Evolutionary conservation across 805 yeast genomes (phyloP).

Genomic region (Kodamaea hsintzibuensis): DNA sequence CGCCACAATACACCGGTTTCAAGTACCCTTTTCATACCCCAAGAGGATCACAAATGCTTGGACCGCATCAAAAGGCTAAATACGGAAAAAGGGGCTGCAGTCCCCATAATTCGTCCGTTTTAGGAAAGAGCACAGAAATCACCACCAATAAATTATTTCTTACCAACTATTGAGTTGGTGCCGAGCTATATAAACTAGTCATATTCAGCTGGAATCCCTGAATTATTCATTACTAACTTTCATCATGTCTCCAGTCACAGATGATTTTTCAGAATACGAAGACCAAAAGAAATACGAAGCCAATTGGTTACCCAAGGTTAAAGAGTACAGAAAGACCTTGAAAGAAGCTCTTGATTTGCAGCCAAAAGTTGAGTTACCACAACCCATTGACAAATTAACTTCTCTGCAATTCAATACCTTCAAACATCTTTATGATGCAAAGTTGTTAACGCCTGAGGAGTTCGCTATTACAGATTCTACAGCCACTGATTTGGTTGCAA

Average conservation of each 20-base stretch:
- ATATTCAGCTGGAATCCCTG: not conserved
- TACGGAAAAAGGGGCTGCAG: not conserved
- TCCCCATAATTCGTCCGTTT: not conserved
- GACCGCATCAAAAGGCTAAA: not conserved
- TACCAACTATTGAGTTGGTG: not conserved
- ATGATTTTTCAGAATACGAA: conserved; percentile 24
- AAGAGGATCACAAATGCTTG: not conserved
- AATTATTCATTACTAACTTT: not conserved
- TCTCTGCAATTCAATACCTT: conserved; percentile 37
- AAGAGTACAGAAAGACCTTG: conserved; percentile 38
- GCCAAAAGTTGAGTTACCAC: conserved; percentile 33
- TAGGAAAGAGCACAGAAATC: too few relatives aligned
- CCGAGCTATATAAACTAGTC: not conserved
- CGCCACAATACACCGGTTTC: not conserved
- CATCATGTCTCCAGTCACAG: not conserved
- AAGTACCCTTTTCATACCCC: not conserved
- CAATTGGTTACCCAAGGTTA: conserved; percentile 49
- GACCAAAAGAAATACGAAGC: conserved; percentile 41
- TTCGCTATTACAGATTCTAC: conserved; percentile 43
- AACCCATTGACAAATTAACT: conserved; percentile 31
- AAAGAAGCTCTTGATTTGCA: conserved; percentile 34
- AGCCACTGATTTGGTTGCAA: conserved; percentile 41
- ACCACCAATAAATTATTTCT: too few relatives aligned
- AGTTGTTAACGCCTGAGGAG: conserved; percentile 39
- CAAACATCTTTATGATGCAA: conserved; percentile 31